A percentile compares a stretch with the other conserved stretches of the same genome.
These are phyloP conservation scores for Ormosia emarginata DNA, from an alignment of 306 rosid species.

Conservation along the genomic window DNA sequence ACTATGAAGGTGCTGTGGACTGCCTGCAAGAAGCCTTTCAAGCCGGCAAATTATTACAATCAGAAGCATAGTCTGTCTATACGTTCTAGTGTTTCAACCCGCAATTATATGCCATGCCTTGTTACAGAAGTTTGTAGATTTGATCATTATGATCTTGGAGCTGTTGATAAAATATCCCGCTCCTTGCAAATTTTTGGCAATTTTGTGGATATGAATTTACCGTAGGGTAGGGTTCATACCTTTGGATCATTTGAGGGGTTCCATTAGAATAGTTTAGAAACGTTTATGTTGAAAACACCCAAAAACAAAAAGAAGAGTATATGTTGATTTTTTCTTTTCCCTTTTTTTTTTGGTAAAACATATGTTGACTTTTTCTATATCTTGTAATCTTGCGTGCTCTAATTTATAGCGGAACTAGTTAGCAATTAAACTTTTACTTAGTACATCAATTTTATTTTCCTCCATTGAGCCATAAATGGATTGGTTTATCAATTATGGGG, in stretches of 20 bases:
- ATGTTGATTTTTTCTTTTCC: background rate
- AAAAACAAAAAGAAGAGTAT: too few relatives aligned
- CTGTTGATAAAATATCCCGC: constrained; percentile 17
- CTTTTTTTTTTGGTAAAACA: too few relatives aligned
- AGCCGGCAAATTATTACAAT: constrained; percentile 30
- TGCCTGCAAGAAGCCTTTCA: constrained; percentile 54
- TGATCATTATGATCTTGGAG: constrained; percentile 22
- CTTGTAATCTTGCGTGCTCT: background rate
- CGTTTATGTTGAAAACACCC: background rate
- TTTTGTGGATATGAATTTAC: constrained; percentile 29
- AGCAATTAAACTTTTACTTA: background rate
- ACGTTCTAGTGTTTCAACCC: constrained; percentile 20
- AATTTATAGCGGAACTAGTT: background rate
- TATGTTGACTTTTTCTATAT: background rate
- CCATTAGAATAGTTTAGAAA: constrained; percentile 1
- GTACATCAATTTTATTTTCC: background rate
- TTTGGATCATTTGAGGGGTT: background rate
- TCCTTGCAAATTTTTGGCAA: constrained; percentile 20
- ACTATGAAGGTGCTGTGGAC: constrained; percentile 62
- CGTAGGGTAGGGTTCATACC: constrained; percentile 18
- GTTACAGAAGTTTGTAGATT: constrained; percentile 4
- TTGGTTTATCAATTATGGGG: background rate
- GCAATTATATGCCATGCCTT: background rate
- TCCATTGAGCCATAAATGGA: background rate
- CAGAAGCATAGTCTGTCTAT: constrained; percentile 35